Conservation (phyloP, 129 eudicot species). For the Arctium lappa region DNA sequence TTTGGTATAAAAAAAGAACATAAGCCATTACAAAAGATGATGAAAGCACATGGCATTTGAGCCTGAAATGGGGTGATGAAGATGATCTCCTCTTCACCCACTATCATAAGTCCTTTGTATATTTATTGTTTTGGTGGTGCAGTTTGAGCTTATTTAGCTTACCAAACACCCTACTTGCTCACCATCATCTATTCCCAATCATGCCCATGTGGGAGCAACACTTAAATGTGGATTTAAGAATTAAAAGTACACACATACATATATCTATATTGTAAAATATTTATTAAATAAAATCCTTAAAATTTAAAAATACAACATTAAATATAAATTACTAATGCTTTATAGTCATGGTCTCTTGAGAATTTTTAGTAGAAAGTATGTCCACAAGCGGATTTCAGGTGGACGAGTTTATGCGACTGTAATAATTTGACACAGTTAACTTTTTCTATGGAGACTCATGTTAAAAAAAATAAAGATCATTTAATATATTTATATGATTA, state of each 20-base stretch:
- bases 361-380: no score
- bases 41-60: neutral
- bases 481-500: neutral
- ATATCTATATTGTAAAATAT: no score
- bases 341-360: no score
- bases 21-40: neutral
- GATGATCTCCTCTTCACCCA: constrained; percentile 8
- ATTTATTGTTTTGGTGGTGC: constrained; percentile 18
- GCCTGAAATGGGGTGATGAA: neutral
- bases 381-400: no score
- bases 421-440: no score
- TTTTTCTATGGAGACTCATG: no score
- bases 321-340: no score
- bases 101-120: constrained; percentile 18
- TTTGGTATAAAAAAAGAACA: neutral
- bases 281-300: no score
- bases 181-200: neutral
- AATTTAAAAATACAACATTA: no score
- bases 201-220: constrained; percentile 12
- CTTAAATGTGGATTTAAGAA: neutral
- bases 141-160: constrained; percentile 23
- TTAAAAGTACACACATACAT: neutral
- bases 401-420: no score
- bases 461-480: no score
- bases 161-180: constrained; percentile 23